Evolutionary conservation across 116 monocot species (phyloP), one percentile per base, ranked within the genome.

Genomic region (Posidonia oceanica): DNA sequence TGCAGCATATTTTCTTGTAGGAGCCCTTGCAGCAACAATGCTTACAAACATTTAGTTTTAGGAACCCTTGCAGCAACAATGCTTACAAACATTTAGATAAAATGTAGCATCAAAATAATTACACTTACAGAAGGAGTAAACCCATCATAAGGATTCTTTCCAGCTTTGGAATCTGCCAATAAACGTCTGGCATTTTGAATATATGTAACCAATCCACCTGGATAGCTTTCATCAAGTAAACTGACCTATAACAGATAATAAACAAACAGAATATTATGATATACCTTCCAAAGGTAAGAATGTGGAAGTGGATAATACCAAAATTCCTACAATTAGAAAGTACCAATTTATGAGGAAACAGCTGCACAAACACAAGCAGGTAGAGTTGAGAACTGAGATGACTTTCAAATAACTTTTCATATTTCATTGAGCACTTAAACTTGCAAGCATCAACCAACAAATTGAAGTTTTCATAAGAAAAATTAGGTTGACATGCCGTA

Each of bases 81-180:
- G 7, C 48, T 8, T 48, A 48, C 48, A 48, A 48, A 48, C 54
- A 64, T 39, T 16, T 54, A 16, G 52, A 15, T 22, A 39, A 29
- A 20, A 64, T 36, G 55, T n/a, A 65, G 40, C 42, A 65, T 20
- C 41, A 68, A 52, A 21, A 23, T 22, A 68, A 68, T 8, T 20
- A 68, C 20, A 74, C 88, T 81, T 63, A 95, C 95, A 52, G 95
- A 91, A 74, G 95, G 95, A 67, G 83, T 78, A 68, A 95, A 95
- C 17, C 95, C 91, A 74, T 95, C 88, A 81, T 75, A 95, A 64
- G 95, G 91, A 80, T 95, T 95, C 67, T 85, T 86, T 44, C 95
- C 88, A 58, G 77, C 77, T 80, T 91, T 95, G 61, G 95, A 95
- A 81, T 95, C 91, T 36, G 86, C 86, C 54, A 95, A 70, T 12